Percentiles rank a stretch among this genome's conserved stretches.
Evolutionary conservation across 2,329 filamentous ascomycete species (phyloP).

Genomic region (Sordariomycetes sp.): DNA sequence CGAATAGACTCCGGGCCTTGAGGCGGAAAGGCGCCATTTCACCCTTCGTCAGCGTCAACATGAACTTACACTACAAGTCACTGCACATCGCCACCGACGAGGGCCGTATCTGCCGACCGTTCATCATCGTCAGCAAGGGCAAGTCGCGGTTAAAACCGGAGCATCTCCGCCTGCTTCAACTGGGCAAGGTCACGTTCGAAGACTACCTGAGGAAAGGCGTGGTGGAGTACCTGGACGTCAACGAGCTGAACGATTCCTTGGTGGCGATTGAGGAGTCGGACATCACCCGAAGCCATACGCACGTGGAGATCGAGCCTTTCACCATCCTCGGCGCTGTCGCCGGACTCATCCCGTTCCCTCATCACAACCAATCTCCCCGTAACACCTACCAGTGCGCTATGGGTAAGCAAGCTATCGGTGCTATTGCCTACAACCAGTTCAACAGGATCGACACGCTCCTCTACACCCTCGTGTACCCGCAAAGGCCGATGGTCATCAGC

Average conservation of each 20-base stretch:
- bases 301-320: conserved; percentile 96
- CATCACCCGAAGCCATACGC: conserved; percentile 74
- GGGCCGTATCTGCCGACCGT: conserved; percentile 87
- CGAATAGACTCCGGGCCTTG: conserved; percentile 75
- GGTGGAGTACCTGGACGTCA: conserved; percentile 94
- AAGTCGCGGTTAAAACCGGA: conserved; percentile 69
- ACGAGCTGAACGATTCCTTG: conserved; percentile 94
- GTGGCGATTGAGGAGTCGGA: conserved; percentile 85
- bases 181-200: conserved; percentile 80
- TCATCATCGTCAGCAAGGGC: conserved; percentile 88
- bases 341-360: conserved; percentile 91
- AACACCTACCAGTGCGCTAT: conserved; percentile 99
- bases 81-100: conserved; percentile 96
- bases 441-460: conserved; percentile 91
- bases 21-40: conserved; percentile 85
- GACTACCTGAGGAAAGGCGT: conserved; percentile 85
- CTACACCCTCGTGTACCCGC: conserved; percentile 95
- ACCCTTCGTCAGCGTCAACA: conserved; percentile 92
- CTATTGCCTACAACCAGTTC: conserved; percentile 97
- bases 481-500: conserved; percentile 94
- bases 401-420: conserved; percentile 99
- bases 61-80: conserved; percentile 84
- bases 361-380: conserved; percentile 96
- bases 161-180: conserved; percentile 72
- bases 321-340: conserved; percentile 93